phyloP scores from a whole-genome alignment of 495 filamentous ascomycete genomes.

The Xylaria acuta region DNA sequence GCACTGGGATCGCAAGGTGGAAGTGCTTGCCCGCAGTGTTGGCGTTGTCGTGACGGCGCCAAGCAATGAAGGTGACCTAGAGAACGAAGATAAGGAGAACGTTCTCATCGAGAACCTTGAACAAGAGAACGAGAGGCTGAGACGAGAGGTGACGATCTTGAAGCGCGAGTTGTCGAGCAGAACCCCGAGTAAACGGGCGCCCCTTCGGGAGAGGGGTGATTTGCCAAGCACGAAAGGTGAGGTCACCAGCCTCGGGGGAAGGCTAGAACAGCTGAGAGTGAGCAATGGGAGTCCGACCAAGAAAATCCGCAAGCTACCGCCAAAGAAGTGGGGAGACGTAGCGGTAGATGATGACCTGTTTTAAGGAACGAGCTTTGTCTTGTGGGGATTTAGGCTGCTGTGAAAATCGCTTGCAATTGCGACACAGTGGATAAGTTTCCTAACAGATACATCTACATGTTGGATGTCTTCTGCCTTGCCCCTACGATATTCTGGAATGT shows the following conservation, averaged over 20 bases:
- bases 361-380: conserved; percentile 27
- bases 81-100: conserved; percentile 59
- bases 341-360: conserved; percentile 45
- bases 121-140: conserved; percentile 65
- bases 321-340: conserved; percentile 45
- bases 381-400: background rate
- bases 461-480: background rate
- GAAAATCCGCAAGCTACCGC: conserved; percentile 48
- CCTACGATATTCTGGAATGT: conserved; percentile 11
- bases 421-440: background rate
- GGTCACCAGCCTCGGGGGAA: conserved; percentile 32
- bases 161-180: conserved; percentile 54
- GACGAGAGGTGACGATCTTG: conserved; percentile 57
- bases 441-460: background rate
- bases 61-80: conserved; percentile 36
- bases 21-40: conserved; percentile 77
- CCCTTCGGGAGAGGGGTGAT: conserved; percentile 51
- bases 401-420: background rate
- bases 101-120: conserved; percentile 62
- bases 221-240: conserved; percentile 32
- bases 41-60: conserved; percentile 41
- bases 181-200: conserved; percentile 51
- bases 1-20: conserved; percentile 88
- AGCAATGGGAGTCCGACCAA: conserved; percentile 43
- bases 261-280: conserved; percentile 39